These are phyloP conservation scores for Alternaria solani DNA, from an alignment of 2,329 filamentous ascomycete species.

Conservation along the genomic window DNA sequence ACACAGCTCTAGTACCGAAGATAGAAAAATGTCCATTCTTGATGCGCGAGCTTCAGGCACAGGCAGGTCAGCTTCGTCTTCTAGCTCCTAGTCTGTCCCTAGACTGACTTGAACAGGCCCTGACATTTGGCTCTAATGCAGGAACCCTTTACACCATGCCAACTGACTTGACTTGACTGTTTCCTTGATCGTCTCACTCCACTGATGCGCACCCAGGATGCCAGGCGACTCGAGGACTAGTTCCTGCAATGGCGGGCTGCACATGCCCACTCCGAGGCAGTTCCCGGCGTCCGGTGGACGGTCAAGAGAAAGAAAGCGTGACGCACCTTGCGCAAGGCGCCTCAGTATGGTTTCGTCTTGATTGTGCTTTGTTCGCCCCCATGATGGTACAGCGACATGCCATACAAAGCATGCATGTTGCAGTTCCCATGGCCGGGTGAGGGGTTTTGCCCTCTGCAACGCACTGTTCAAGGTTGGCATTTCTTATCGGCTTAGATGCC, in stretches of 20 bases:
- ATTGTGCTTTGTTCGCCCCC: not conserved
- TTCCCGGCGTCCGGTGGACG: not conserved
- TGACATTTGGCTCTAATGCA: slow-evolving; percentile 11
- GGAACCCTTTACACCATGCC: slow-evolving; percentile 11
- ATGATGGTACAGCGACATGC: not conserved
- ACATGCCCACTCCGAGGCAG: not conserved
- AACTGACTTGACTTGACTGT: not conserved
- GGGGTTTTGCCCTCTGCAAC: slow-evolving; percentile 4
- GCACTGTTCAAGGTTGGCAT: slow-evolving; percentile 13
- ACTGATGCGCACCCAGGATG: slow-evolving; percentile 4
- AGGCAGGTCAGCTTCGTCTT: slow-evolving; percentile 2
- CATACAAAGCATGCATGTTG: not conserved
- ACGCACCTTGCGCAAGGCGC: not conserved
- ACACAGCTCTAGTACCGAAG: not conserved
- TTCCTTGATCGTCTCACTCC: not conserved
- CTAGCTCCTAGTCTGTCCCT: not conserved
- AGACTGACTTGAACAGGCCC: slow-evolving; percentile 1
- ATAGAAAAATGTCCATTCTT: not conserved
- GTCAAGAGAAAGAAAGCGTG: not conserved
- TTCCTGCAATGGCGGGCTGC: not conserved
- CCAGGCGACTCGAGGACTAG: not conserved
- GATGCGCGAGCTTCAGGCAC: not conserved
- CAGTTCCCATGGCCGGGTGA: not conserved
- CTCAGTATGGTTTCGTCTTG: not conserved
- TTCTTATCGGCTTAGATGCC: slow-evolving; percentile 9